These are phyloP conservation scores for Rhinocladiella mackenziei DNA, from an alignment of 2,329 filamentous ascomycete genomes.

Conservation along the genomic window DNA sequence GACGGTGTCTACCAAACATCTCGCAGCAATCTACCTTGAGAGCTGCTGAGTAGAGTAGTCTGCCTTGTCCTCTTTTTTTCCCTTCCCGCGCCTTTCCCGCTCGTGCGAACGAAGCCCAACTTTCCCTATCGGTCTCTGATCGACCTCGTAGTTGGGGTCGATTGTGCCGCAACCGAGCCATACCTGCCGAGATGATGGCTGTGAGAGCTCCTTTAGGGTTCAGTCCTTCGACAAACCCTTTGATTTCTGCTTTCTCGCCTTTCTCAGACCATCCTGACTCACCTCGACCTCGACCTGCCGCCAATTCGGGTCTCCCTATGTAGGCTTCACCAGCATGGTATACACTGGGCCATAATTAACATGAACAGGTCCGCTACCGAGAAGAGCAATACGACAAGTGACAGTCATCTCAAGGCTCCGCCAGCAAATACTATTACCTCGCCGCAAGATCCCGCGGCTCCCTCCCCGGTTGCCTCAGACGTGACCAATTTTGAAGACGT, in stretches of 20 bases:
- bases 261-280: conserved; percentile 55
- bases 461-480: conserved; percentile 58
- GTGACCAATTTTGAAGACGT: conserved; percentile 74
- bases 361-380: conserved; percentile 18
- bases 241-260: conserved; percentile 53
- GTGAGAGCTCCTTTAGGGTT: conserved; percentile 61
- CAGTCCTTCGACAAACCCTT: conserved; percentile 52
- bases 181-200: conserved; percentile 46
- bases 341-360: conserved; percentile 44
- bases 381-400: conserved; percentile 10
- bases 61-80: conserved; percentile 17
- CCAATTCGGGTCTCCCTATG: conserved; percentile 53
- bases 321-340: conserved; percentile 44
- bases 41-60: conserved; percentile 12
- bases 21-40: neutral
- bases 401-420: conserved; percentile 35
- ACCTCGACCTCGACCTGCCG: conserved; percentile 47
- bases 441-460: conserved; percentile 57
- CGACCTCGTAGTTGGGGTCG: conserved; percentile 13
- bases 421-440: conserved; percentile 35
- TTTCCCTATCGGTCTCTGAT: neutral
- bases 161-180: conserved; percentile 15
- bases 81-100: conserved; percentile 1
- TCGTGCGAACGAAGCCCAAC: neutral
- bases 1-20: conserved; percentile 5